These are phyloP conservation scores for Fusarium tanahbumbuense DNA, from an alignment of 2,329 filamentous ascomycete species.

Conservation along the genomic window DNA sequence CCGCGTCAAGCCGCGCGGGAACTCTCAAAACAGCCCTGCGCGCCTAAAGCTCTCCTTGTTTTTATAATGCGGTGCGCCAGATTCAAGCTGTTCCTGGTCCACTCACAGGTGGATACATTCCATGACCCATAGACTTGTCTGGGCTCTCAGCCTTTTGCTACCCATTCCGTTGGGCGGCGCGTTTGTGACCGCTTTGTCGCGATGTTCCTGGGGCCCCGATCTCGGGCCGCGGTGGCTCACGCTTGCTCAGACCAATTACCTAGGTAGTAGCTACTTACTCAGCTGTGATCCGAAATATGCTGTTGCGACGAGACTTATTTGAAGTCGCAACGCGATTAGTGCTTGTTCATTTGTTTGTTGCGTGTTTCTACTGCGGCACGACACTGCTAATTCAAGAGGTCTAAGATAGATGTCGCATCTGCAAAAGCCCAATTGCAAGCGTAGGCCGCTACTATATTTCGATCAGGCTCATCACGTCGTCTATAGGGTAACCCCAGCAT, in stretches of 20 bases:
- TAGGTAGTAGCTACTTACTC: background rate
- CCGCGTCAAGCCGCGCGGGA: background rate
- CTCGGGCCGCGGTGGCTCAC: background rate
- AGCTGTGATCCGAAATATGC: background rate
- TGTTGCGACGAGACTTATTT: background rate
- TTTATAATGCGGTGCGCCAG: background rate
- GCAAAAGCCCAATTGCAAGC: background rate
- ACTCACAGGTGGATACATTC: background rate
- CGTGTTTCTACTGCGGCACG: background rate
- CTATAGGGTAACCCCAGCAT: background rate
- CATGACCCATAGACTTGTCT: background rate
- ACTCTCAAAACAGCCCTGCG: background rate
- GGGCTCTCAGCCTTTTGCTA: background rate
- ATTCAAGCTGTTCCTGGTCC: background rate
- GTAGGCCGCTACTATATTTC: too few species aligned
- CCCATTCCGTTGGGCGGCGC: background rate
- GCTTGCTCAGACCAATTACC: background rate
- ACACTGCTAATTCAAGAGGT: too few species aligned
- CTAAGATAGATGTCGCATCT: too few species aligned
- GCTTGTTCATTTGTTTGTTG: background rate
- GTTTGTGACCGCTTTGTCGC: background rate
- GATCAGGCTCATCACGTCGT: background rate
- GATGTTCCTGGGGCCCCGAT: background rate
- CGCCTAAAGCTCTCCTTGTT: background rate
- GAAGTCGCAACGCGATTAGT: background rate